Percentiles rank a stretch among this genome's conserved stretches.
Conservation (phyloP, 768 basidiomycete species). For the Tulasnella sp. region DNA sequence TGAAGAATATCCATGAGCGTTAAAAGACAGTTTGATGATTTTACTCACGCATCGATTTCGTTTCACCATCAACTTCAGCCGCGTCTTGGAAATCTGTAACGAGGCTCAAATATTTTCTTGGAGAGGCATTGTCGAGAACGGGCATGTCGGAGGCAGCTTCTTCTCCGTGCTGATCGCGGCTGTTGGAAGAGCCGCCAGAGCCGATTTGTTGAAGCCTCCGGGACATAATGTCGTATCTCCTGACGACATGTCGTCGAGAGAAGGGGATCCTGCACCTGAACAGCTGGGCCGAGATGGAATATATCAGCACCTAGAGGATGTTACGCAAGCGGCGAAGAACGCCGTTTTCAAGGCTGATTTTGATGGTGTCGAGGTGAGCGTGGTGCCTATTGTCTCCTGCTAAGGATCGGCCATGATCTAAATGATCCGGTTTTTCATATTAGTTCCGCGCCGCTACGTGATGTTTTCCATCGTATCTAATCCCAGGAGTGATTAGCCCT, state of each 20-base stretch:
- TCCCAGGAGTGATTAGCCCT: background rate
- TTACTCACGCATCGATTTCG: no score
- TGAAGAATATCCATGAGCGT: background rate
- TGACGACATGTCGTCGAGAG: background rate
- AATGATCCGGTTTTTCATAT: no score
- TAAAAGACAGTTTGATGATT: no score
- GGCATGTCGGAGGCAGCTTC: constrained; percentile 25
- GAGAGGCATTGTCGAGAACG: constrained; percentile 25
- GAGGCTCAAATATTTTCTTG: constrained; percentile 27
- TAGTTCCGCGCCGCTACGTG: background rate
- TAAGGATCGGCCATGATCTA: no score
- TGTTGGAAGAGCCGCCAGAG: constrained; percentile 22
- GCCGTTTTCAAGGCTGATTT: constrained; percentile 27
- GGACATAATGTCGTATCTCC: constrained; percentile 18
- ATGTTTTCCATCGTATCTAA: background rate
- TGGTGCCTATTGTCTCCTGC: no score
- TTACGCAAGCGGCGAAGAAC: constrained; percentile 23
- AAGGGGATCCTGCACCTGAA: background rate
- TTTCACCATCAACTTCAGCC: constrained; percentile 25
- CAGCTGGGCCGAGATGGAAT: constrained; percentile 23
- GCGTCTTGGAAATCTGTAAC: constrained; percentile 26
- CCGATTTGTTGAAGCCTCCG: background rate
- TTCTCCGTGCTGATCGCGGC: constrained; percentile 30
- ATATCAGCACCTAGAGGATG: constrained; percentile 19
- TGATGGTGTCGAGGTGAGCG: constrained; percentile 26